Conservation (phyloP, 225 moss, liverwort and hornwort species). For the Marchantia polymorpha region DNA sequence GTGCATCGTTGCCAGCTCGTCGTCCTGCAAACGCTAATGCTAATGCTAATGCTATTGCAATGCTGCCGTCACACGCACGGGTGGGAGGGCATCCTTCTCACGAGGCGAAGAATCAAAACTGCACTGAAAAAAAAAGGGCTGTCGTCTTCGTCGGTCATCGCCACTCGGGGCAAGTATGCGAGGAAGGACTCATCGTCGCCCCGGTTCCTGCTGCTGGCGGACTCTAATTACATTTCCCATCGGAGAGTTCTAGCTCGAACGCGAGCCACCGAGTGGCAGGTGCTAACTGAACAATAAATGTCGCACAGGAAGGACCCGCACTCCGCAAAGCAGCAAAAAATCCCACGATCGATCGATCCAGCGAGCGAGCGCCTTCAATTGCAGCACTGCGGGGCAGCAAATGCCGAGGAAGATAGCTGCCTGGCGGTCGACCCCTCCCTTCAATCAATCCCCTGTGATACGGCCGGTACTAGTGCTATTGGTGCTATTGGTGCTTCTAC, state of each 20-base stretch:
- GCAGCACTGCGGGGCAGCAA: not conserved
- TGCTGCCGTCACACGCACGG: too few relatives aligned
- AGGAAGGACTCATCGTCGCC: not conserved
- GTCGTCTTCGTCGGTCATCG: not conserved
- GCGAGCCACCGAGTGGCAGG: not conserved
- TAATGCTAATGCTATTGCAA: not conserved
- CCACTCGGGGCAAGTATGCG: not conserved
- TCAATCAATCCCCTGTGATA: not conserved
- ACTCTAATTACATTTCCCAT: not conserved
- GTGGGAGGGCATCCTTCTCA: not conserved
- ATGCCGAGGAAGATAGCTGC: not conserved
- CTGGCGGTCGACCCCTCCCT: not conserved
- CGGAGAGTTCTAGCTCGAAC: too few relatives aligned
- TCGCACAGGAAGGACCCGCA: not conserved
- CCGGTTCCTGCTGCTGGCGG: not conserved
- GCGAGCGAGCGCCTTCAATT: not conserved
- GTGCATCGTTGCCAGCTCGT: not conserved
- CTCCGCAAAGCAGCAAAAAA: not conserved
- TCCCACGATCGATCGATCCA: not conserved
- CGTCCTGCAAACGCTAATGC: not conserved
- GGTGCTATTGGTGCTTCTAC: too few relatives aligned
- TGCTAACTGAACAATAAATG: not conserved
- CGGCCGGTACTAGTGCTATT: too few relatives aligned
- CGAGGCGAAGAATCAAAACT: constrained; percentile 1
- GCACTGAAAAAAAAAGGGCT: not conserved